Evolutionary conservation across 148 eudicot species (phyloP).

Genomic region (Selenicereus undatus): DNA sequence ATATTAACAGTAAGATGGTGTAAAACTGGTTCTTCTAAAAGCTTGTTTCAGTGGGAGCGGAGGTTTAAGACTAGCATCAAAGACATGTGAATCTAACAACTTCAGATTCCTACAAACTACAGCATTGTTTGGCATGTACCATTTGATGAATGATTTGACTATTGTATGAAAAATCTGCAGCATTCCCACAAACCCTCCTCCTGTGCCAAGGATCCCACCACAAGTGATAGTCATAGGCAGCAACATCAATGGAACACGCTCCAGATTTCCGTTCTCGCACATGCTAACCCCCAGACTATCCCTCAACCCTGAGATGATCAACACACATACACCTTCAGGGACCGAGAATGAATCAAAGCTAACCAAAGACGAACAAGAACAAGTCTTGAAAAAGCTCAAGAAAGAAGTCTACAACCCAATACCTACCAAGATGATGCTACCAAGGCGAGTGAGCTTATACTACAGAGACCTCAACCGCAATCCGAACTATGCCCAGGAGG

Average conservation of each 20-base stretch:
- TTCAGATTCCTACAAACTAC: no score
- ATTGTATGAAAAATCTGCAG: slow-evolving; percentile 11
- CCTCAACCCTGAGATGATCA: slow-evolving; percentile 3
- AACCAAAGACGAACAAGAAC: slow-evolving; percentile 44
- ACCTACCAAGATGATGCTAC: neutral
- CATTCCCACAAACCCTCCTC: slow-evolving; percentile 15
- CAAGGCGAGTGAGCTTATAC: slow-evolving; percentile 45
- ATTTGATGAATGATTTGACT: no score
- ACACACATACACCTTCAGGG: slow-evolving; percentile 1
- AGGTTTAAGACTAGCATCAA: no score
- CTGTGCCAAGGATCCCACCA: slow-evolving; percentile 5
- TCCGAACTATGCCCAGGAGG: neutral
- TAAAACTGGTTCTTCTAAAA: no score
- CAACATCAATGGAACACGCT: neutral
- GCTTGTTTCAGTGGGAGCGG: no score
- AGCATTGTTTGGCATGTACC: no score
- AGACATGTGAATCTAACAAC: no score
- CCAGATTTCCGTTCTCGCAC: slow-evolving; percentile 5
- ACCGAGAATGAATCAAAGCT: slow-evolving; percentile 35
- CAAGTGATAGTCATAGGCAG: slow-evolving; percentile 22
- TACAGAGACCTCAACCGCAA: slow-evolving; percentile 33
- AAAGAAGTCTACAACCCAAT: slow-evolving; percentile 52
- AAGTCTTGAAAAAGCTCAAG: slow-evolving; percentile 45
- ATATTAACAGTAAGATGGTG: neutral
- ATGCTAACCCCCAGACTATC: slow-evolving; percentile 1